Evolutionary conservation across 2,329 filamentous ascomycete species (phyloP).

Genomic region (Fusarium anthophilum): DNA sequence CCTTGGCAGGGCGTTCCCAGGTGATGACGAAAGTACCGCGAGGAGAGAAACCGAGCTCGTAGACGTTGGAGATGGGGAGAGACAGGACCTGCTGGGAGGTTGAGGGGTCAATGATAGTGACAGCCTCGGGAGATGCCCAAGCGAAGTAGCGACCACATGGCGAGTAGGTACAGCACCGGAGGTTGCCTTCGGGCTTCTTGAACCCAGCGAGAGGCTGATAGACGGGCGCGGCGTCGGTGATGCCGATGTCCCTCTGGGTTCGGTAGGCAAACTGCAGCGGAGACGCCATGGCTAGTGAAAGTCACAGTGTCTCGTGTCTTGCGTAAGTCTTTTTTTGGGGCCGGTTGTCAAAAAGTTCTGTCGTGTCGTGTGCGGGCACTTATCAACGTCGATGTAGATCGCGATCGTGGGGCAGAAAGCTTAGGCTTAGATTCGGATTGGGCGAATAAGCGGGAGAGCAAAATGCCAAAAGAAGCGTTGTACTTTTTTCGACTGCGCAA

Average conservation of each 20-base stretch:
- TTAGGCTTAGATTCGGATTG: constrained; percentile 28
- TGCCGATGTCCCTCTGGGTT: constrained; percentile 94
- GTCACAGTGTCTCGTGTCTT: constrained; percentile 68
- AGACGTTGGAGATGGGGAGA: constrained; percentile 84
- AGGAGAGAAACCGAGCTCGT: constrained; percentile 94
- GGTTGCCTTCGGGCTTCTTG: constrained; percentile 86
- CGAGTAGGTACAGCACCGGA: constrained; percentile 95
- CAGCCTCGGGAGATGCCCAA: constrained; percentile 88
- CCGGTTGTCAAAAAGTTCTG: constrained; percentile 41
- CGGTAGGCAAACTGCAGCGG: constrained; percentile 96
- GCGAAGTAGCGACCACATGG: constrained; percentile 96
- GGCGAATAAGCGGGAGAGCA: constrained; percentile 23
- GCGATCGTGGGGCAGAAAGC: constrained; percentile 31
- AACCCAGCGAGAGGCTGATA: constrained; percentile 90
- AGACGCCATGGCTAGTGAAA: constrained; percentile 94
- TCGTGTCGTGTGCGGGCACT: constrained; percentile 27
- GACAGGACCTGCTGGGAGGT: constrained; percentile 77
- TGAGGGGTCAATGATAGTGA: constrained; percentile 85
- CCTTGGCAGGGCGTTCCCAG: constrained; percentile 93
- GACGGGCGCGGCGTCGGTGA: constrained; percentile 89
- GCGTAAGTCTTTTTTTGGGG: constrained; percentile 42
- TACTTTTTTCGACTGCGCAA: constrained; percentile 28
- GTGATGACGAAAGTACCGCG: constrained; percentile 93
- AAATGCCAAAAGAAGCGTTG: constrained; percentile 14
- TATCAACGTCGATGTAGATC: constrained; percentile 20